Conservation (phyloP, 1,284 basidiomycete genomes). For the Spongispora temasekensis region DNA sequence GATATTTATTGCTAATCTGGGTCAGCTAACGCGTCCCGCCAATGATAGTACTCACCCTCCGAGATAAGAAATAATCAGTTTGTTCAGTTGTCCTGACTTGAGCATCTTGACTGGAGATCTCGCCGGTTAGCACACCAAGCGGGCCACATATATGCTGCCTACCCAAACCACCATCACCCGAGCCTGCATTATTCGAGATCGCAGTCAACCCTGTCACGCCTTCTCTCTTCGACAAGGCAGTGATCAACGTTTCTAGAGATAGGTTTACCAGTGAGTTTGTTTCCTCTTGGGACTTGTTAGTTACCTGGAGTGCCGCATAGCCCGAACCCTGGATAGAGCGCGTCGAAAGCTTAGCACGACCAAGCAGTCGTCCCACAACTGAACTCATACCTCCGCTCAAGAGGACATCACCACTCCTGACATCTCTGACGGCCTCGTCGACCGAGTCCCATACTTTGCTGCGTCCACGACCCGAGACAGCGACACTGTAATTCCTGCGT, state of each 20-base stretch:
- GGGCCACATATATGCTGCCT: constrained; percentile 20
- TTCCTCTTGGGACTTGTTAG: constrained; percentile 12
- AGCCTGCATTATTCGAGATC: constrained; percentile 88
- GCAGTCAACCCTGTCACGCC: constrained; percentile 75
- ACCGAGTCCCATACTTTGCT: constrained; percentile 77
- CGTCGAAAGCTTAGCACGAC: constrained; percentile 4
- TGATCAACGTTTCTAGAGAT: constrained; percentile 73
- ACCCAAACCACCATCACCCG: constrained; percentile 78
- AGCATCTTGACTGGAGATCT: constrained; percentile 69
- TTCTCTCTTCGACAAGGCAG: constrained; percentile 69
- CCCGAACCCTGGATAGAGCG: constrained; percentile 61
- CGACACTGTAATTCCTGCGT: constrained; percentile 7
- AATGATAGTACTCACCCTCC: constrained; percentile 55
- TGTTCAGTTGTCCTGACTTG: constrained; percentile 73
- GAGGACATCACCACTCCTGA: constrained; percentile 75
- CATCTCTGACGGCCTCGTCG: constrained; percentile 78
- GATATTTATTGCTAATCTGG: constrained; percentile 64
- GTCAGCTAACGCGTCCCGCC: background rate
- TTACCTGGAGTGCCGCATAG: constrained; percentile 70
- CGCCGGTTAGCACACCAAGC: background rate
- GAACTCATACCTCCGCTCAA: constrained; percentile 75
- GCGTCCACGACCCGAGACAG: constrained; percentile 32
- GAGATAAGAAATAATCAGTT: constrained; percentile 87
- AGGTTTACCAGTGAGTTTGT: constrained; percentile 1
- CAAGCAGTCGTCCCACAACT: background rate